These are phyloP conservation scores for Aurifilum marmelostoma DNA, from an alignment of 2,329 filamentous ascomycete genomes.

Conservation along the genomic window DNA sequence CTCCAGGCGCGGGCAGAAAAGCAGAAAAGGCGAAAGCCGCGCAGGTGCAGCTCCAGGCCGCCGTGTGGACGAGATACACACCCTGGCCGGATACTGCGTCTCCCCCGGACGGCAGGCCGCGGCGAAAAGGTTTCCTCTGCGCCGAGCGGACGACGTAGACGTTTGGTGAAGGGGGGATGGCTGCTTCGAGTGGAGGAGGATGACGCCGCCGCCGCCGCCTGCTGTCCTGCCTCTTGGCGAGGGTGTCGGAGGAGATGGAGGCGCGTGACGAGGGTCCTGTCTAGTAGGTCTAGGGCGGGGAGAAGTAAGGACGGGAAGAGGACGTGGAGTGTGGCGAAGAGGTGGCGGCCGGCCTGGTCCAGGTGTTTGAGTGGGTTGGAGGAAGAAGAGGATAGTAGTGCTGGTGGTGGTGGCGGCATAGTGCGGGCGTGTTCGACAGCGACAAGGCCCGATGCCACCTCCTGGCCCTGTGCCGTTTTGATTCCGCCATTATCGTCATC, in stretches of 20 bases:
- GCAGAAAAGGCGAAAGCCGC: conserved; percentile 78
- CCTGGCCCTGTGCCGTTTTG: background rate
- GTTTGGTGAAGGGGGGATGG: conserved; percentile 23
- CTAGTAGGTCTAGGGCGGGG: conserved; percentile 84
- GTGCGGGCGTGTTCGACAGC: background rate
- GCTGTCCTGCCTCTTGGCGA: background rate
- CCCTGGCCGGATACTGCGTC: conserved; percentile 17
- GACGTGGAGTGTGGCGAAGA: conserved; percentile 81
- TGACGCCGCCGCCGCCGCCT: background rate
- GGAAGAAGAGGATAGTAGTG: background rate
- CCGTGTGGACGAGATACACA: conserved; percentile 71
- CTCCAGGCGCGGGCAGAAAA: conserved; percentile 53
- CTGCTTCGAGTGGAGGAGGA: background rate
- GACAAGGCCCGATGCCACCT: background rate
- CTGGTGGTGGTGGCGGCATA: conserved; percentile 32
- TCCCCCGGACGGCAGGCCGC: background rate
- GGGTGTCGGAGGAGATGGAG: background rate
- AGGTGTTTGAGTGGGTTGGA: conserved; percentile 43
- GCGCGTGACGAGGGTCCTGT: conserved; percentile 71
- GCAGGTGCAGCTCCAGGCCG: conserved; percentile 88
- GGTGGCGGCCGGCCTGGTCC: conserved; percentile 48
- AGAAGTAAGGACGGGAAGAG: conserved; percentile 81
- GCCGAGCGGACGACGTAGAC: conserved; percentile 70
- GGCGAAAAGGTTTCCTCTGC: conserved; percentile 34
- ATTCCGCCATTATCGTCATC: background rate